Conservation (phyloP, 2,329 filamentous ascomycete species). For the Pseudogymnoascus sp. region DNA sequence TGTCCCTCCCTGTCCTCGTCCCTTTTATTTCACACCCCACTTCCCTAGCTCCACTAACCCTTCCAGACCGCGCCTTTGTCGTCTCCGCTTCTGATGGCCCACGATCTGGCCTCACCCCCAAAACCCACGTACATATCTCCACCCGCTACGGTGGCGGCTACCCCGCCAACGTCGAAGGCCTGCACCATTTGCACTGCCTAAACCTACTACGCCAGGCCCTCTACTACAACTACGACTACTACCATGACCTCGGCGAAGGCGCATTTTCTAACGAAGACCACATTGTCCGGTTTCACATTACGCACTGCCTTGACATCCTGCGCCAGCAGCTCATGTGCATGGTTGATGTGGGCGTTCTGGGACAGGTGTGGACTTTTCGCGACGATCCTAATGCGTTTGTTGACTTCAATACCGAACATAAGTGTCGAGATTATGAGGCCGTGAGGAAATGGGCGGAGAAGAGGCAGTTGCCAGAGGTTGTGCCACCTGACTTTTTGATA, state of each 20-base stretch:
- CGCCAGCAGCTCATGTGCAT: slow-evolving; percentile 49
- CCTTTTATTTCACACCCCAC: not conserved
- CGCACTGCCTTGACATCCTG: slow-evolving; percentile 47
- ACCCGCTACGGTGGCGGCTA: slow-evolving; percentile 45
- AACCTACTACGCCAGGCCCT: slow-evolving; percentile 45
- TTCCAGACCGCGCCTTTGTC: slow-evolving; percentile 31
- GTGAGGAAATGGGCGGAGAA: slow-evolving; percentile 43
- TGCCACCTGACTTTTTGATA: slow-evolving; percentile 20
- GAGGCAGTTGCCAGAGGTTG: slow-evolving; percentile 32
- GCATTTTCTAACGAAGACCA: slow-evolving; percentile 42
- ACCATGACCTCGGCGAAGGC: slow-evolving; percentile 35
- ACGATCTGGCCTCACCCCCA: slow-evolving; percentile 33
- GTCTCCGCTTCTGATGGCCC: slow-evolving; percentile 34
- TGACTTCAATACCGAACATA: slow-evolving; percentile 47
- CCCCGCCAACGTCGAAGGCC: slow-evolving; percentile 38
- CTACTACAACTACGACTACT: slow-evolving; percentile 47
- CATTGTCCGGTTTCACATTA: slow-evolving; percentile 41
- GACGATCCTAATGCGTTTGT: slow-evolving; percentile 35
- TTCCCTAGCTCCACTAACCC: slow-evolving; percentile 8
- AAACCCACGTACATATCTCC: slow-evolving; percentile 43
- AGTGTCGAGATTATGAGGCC: slow-evolving; percentile 45
- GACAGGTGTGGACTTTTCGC: slow-evolving; percentile 46
- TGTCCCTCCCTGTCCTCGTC: slow-evolving; percentile 14
- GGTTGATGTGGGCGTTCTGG: slow-evolving; percentile 43
- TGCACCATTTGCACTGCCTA: slow-evolving; percentile 45